These are phyloP conservation scores for Salix koriyanagi DNA, from an alignment of 345 rosid species.

Conservation along the genomic window DNA sequence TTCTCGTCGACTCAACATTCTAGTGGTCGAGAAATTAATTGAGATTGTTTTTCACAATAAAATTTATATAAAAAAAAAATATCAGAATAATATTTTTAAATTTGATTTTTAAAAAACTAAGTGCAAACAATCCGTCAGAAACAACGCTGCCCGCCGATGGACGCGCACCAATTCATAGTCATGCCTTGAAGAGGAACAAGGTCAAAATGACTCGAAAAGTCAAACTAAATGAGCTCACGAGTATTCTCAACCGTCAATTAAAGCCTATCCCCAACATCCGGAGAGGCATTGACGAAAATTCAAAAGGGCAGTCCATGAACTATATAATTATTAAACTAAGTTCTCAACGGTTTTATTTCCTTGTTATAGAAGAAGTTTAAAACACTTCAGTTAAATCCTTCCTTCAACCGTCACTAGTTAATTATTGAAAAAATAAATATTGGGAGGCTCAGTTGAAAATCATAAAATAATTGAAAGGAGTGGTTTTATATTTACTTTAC, in stretches of 20 bases:
- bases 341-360: not conserved
- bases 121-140: no score
- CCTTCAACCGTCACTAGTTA: not conserved
- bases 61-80: no score
- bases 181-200: not conserved
- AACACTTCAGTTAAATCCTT: not conserved
- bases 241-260: constrained; percentile 5
- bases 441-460: not conserved
- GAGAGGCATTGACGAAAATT: not conserved
- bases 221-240: not conserved
- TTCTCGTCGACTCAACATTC: no score
- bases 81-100: no score
- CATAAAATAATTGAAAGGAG: not conserved
- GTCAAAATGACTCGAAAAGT: not conserved
- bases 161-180: constrained; percentile 5
- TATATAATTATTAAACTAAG: not conserved
- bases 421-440: no score
- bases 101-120: no score
- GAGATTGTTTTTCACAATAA: no score
- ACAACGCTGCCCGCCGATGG: constrained; percentile 1
- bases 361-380: not conserved
- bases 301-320: not conserved
- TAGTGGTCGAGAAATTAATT: no score
- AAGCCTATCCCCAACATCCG: not conserved
- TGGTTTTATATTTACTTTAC: no score